A percentile compares a stretch with the other conserved stretches of the same genome.
These are phyloP conservation scores for Cladosporium sp. DNA, from an alignment of 2,329 filamentous ascomycete species.

Conservation along the genomic window DNA sequence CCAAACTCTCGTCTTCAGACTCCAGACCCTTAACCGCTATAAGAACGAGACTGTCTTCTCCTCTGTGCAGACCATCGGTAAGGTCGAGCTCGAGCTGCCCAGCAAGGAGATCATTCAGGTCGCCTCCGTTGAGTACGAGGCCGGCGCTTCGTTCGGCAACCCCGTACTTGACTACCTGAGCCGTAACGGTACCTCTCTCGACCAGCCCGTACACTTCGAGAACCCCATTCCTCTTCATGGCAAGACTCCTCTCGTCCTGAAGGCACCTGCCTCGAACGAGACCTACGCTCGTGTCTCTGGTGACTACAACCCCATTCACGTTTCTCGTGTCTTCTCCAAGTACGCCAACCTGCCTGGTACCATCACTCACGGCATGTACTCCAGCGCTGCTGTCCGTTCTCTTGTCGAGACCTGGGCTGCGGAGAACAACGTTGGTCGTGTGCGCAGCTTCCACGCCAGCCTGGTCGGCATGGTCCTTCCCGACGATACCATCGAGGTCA, in stretches of 20 bases:
- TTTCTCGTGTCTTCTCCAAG: constrained; percentile 91
- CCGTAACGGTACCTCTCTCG: constrained; percentile 84
- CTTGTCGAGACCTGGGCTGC: constrained; percentile 98
- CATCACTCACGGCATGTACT: constrained; percentile 99
- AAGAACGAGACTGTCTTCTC: constrained; percentile 93
- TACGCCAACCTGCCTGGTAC: constrained; percentile 95
- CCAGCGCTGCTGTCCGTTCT: constrained; percentile 90
- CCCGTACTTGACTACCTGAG: constrained; percentile 94
- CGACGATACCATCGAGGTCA: constrained; percentile 91
- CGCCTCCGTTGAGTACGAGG: constrained; percentile 93
- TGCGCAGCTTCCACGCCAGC: constrained; percentile 93
- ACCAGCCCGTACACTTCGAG: constrained; percentile 95
- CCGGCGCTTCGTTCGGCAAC: constrained; percentile 87
- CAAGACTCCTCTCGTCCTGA: constrained; percentile 81
- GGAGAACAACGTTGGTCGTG: constrained; percentile 96
- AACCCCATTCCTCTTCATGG: constrained; percentile 94
- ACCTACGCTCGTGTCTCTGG: constrained; percentile 96
- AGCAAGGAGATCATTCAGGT: constrained; percentile 98
- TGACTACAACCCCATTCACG: constrained; percentile 98
- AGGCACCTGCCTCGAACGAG: constrained; percentile 93
- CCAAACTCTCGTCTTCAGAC: constrained; percentile 92
- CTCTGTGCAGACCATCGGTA: constrained; percentile 83
- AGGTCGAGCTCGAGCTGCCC: constrained; percentile 88
- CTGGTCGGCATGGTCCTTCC: constrained; percentile 98
- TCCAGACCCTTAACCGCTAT: constrained; percentile 86